phyloP scores from a whole-genome alignment of 2,329 filamentous ascomycete species.

The Pseudogymnoascus verrucosus region DNA sequence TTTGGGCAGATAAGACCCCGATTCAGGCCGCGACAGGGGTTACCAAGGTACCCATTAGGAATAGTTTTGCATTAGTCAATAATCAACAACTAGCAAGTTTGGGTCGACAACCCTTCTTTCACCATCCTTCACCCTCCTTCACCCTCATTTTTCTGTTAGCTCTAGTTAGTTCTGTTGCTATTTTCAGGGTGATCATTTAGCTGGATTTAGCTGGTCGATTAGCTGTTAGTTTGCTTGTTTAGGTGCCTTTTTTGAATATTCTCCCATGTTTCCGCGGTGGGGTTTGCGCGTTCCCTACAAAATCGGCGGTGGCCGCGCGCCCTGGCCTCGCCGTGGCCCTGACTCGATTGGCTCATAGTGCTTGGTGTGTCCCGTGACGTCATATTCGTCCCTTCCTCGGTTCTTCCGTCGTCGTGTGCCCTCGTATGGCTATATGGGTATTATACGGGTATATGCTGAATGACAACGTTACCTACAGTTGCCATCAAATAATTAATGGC shows the following conservation, averaged over 20 bases:
- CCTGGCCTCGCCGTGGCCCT: not conserved
- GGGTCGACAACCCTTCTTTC: not conserved
- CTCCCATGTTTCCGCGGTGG: not conserved
- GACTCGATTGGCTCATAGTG: not conserved
- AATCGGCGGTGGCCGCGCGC: not conserved
- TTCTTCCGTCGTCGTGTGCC: too few species aligned
- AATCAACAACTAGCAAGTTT: not conserved
- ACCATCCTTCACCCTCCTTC: too few species aligned
- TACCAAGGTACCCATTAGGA: constrained; percentile 2
- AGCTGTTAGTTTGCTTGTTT: not conserved
- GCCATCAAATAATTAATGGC: not conserved
- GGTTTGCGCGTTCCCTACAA: not conserved
- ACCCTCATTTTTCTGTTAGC: not conserved
- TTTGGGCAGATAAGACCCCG: not conserved
- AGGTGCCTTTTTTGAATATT: not conserved
- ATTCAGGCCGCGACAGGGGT: not conserved
- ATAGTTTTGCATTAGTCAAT: not conserved
- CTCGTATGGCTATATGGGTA: not conserved
- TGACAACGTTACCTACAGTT: too few species aligned
- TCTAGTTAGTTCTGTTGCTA: not conserved
- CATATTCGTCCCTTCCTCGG: not conserved
- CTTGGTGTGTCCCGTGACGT: not conserved
- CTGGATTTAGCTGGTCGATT: too few species aligned
- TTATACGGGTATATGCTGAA: not conserved
- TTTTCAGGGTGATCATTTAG: constrained; percentile 5